phyloP scores from a whole-genome alignment of 148 eudicot species.

The Rhododendron molle region DNA sequence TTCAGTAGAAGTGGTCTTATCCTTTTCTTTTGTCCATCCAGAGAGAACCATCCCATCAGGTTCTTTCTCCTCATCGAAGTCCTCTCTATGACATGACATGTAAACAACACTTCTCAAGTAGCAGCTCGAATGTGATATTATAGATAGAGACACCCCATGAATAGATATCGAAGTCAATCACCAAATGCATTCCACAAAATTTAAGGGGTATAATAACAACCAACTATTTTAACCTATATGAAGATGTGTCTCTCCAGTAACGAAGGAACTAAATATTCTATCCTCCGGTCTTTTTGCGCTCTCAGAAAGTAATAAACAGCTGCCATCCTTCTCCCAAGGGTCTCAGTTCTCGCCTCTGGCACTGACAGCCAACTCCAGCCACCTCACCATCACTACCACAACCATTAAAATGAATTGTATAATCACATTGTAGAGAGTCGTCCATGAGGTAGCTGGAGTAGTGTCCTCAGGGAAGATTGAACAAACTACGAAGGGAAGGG shows the following conservation, averaged over 20 bases:
- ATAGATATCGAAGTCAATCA: neutral
- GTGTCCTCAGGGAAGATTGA: neutral
- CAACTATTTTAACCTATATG: neutral
- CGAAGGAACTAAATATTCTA: neutral
- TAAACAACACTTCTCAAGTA: neutral
- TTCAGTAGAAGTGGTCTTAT: constrained; percentile 24
- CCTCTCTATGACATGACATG: constrained; percentile 51
- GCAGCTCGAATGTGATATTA: neutral
- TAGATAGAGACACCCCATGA: neutral
- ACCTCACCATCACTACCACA: neutral
- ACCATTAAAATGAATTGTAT: neutral
- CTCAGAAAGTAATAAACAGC: neutral
- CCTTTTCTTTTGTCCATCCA: constrained; percentile 70
- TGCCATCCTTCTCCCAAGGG: neutral
- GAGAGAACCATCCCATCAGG: constrained; percentile 94
- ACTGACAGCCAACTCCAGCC: neutral
- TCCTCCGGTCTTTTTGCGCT: neutral
- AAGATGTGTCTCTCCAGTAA: neutral
- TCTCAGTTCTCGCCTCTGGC: neutral
- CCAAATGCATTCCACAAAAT: neutral
- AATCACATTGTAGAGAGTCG: neutral
- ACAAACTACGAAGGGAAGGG: neutral
- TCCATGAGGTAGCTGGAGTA: neutral
- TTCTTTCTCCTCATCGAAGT: constrained; percentile 94
- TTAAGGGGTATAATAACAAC: neutral